A percentile compares a stretch with the other conserved stretches of the same genome.
Evolutionary conservation across 305 asterid species (phyloP).

Genomic region (Fraxinus platypoda): DNA sequence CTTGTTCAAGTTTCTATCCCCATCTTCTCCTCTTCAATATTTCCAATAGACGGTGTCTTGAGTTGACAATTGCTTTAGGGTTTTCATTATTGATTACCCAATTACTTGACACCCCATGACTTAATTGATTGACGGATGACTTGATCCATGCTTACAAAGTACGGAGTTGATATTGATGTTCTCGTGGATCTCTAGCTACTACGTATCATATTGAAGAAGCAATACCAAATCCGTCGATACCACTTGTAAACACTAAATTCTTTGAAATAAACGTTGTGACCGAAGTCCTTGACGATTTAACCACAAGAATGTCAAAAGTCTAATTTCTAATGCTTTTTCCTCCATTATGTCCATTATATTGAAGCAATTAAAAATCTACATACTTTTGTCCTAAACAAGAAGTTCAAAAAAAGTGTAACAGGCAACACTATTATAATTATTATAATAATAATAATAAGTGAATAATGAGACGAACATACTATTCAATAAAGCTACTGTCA

Average conservation of each 20-base stretch:
- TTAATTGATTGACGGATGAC: background rate
- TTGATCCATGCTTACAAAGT: background rate
- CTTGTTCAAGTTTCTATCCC: too few relatives aligned
- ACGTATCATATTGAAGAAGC: background rate
- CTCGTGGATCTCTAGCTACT: background rate
- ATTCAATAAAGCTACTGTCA: too few relatives aligned
- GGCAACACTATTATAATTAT: too few relatives aligned
- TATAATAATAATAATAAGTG: too few relatives aligned
- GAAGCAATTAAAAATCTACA: background rate
- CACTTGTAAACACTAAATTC: background rate
- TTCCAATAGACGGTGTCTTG: background rate
- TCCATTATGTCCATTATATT: too few relatives aligned
- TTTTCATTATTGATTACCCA: background rate
- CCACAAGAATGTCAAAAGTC: background rate
- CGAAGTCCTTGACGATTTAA: background rate
- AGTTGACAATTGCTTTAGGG: background rate
- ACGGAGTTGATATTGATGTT: background rate
- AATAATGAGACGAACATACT: too few relatives aligned
- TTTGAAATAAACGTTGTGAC: background rate
- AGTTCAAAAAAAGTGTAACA: too few relatives aligned
- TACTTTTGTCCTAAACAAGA: too few relatives aligned
- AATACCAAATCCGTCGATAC: background rate
- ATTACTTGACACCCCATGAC: background rate
- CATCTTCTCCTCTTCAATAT: too few relatives aligned
- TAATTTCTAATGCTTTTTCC: background rate